Conservation (phyloP, 495 filamentous ascomycete genomes). For the Aeminium ludgeri region DNA sequence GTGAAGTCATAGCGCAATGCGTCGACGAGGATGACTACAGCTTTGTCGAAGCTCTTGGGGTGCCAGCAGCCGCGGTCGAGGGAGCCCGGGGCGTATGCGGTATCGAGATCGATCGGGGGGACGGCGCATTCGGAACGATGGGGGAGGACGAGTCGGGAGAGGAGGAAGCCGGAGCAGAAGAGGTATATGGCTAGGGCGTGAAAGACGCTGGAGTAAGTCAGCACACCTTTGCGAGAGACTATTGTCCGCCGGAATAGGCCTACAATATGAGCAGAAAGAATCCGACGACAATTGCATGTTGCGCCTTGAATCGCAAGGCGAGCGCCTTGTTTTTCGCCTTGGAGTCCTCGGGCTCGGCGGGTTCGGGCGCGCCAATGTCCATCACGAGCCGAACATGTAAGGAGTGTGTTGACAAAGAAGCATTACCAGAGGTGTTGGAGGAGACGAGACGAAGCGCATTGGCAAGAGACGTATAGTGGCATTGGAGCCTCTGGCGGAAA, state of each 20-base stretch:
- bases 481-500: too few species aligned
- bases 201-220: conserved; percentile 35
- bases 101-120: conserved; percentile 42
- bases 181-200: conserved; percentile 72
- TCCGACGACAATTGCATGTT: conserved; percentile 32
- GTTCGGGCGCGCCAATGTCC: conserved; percentile 6
- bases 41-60: conserved; percentile 78
- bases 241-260: neutral
- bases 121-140: conserved; percentile 66
- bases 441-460: neutral
- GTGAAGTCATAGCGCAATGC: conserved; percentile 95
- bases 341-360: conserved; percentile 2
- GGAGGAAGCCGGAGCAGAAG: conserved; percentile 92
- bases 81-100: conserved; percentile 29
- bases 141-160: conserved; percentile 79
- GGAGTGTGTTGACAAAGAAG: neutral
- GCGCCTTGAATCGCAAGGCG: conserved; percentile 35
- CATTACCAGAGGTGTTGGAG: neutral
- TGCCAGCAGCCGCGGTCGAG: conserved; percentile 77
- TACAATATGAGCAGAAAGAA: conserved; percentile 36
- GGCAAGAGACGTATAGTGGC: neutral
- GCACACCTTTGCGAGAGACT: conserved; percentile 4
- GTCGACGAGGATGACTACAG: conserved; percentile 81
- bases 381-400: neutral
- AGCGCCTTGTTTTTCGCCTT: conserved; percentile 19